These are phyloP conservation scores for Wickerhamiella alocasiicola DNA, from an alignment of 805 yeast genomes.

Conservation along the genomic window DNA sequence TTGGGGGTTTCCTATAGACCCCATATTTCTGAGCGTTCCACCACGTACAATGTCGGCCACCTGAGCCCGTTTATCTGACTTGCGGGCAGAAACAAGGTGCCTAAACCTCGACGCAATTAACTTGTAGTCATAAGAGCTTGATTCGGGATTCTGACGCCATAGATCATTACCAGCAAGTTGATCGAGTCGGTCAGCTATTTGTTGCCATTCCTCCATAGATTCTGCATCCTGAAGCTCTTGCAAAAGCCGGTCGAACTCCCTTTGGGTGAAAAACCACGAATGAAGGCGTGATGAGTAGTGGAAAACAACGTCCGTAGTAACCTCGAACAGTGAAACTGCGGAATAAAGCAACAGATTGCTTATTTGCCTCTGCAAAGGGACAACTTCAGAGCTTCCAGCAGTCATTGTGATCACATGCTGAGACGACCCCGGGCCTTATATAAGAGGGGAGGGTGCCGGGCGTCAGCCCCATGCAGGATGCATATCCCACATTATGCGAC, in stretches of 20 bases:
- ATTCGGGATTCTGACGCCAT: constrained; percentile 66
- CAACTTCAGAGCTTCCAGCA: constrained; percentile 1
- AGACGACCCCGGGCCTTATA: background rate
- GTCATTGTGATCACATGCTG: constrained; percentile 8
- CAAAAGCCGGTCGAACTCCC: constrained; percentile 21
- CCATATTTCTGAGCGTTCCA: constrained; percentile 80
- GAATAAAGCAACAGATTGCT: constrained; percentile 1
- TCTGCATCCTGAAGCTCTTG: constrained; percentile 31
- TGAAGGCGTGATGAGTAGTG: constrained; percentile 21
- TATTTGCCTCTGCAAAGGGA: constrained; percentile 7
- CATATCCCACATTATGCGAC: too few species aligned
- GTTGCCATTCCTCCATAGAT: constrained; percentile 60
- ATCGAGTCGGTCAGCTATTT: constrained; percentile 34
- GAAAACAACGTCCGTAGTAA: constrained; percentile 19
- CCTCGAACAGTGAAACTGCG: constrained; percentile 12
- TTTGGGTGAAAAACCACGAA: constrained; percentile 15
- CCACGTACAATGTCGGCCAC: constrained; percentile 58
- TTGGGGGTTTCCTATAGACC: constrained; percentile 70
- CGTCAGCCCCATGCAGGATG: too few species aligned
- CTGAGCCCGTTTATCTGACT: constrained; percentile 17
- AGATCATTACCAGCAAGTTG: constrained; percentile 30
- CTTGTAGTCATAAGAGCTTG: constrained; percentile 70
- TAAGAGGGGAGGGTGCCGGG: too few species aligned
- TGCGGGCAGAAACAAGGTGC: constrained; percentile 47
- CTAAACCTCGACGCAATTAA: constrained; percentile 65